A percentile compares a stretch with the other conserved stretches of the same genome.
phyloP scores from a whole-genome alignment of 1,284 basidiomycete species.

The Lignosus rhinocerotis region DNA sequence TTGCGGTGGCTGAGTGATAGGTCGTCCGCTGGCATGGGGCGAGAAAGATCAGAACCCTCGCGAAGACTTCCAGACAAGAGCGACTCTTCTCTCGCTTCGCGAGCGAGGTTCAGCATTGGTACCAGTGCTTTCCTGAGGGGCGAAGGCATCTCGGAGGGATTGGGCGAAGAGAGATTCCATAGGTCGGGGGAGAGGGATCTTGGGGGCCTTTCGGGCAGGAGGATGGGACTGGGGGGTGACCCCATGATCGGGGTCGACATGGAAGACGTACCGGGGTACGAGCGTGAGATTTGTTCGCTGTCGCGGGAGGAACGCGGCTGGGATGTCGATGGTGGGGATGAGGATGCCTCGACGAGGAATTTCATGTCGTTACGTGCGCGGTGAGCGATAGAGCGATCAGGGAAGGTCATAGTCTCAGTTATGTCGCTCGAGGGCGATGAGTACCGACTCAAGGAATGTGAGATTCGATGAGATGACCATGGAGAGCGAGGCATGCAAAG shows the following conservation, averaged over 20 bases:
- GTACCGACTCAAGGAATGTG: constrained; percentile 4
- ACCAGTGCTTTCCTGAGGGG: constrained; percentile 16
- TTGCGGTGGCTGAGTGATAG: constrained; percentile 14
- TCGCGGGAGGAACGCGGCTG: constrained; percentile 16
- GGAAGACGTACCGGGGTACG: constrained; percentile 15
- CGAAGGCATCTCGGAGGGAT: constrained; percentile 19
- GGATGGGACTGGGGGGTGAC: constrained; percentile 18
- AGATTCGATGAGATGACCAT: constrained; percentile 14
- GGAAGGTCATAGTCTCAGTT: constrained; percentile 6
- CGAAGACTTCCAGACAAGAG: constrained; percentile 4
- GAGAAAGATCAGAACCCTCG: neutral
- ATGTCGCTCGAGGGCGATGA: neutral
- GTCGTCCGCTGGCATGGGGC: constrained; percentile 5
- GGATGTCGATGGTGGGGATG: constrained; percentile 3
- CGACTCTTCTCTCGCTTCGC: constrained; percentile 18
- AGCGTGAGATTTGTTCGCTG: constrained; percentile 14
- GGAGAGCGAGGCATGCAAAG: constrained; percentile 3
- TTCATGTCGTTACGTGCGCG: constrained; percentile 17
- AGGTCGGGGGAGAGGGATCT: constrained; percentile 19
- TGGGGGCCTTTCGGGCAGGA: constrained; percentile 20
- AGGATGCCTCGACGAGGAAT: constrained; percentile 19
- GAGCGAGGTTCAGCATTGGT: constrained; percentile 20
- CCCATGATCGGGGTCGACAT: constrained; percentile 15
- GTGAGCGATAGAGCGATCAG: constrained; percentile 10
- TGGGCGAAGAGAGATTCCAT: constrained; percentile 23